Base-by-base conservation (phyloP, 192 early-diverging fungal genomes). In the Helicostylum pulchrum region DNA sequence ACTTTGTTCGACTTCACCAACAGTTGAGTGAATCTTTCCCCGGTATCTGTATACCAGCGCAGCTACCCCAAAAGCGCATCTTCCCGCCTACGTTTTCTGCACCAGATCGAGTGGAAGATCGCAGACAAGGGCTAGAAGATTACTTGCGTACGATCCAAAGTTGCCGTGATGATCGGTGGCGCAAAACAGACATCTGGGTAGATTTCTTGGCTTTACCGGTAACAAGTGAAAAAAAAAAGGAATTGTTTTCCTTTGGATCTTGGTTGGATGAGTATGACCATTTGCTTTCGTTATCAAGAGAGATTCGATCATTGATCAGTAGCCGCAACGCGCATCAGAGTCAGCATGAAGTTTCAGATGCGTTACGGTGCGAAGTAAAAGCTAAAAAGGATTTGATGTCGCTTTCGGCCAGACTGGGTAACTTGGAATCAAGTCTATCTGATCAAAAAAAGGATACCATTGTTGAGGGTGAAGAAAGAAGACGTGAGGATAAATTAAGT, bases 201-300 rank as follows among this genome's bases (percentile, higher is more conserved):
- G 79, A 80, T 47, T 96, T 96, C 66, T 54, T 94, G 51, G 85
- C 83, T 19, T 66, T 94, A 32, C 81, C 89, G 17, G 72, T 81
- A 23, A 61, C 77, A 15, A 49, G 81, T 51, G 72, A 39, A 30
- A 72, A 77, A 20, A 81, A 80, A 60, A 55, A 69, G 56, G 61
- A 60, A 44, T 61, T 34, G 52, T 82, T 77, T 53, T 91, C 87
- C 11, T 84, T 88, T 4, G 85, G 88, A 44, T 82, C 82, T 11
- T 96, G 94, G 94, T 76, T 94, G 31, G 87, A 88, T 53, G 92
- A 92, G 59, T 87, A 80, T 45, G 80, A 85, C 31, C 71, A 79
- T 8, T 72, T 88, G 9, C 82, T 86, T 48, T 74, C 78, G 17
- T 67, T 84, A 0, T 77, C 85, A 10, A 79, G 88, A 2, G 87